A percentile compares a stretch with the other conserved stretches of the same genome.
These are phyloP conservation scores for Hypomontagnella monticulosa DNA, from an alignment of 495 filamentous ascomycete species.

Conservation along the genomic window DNA sequence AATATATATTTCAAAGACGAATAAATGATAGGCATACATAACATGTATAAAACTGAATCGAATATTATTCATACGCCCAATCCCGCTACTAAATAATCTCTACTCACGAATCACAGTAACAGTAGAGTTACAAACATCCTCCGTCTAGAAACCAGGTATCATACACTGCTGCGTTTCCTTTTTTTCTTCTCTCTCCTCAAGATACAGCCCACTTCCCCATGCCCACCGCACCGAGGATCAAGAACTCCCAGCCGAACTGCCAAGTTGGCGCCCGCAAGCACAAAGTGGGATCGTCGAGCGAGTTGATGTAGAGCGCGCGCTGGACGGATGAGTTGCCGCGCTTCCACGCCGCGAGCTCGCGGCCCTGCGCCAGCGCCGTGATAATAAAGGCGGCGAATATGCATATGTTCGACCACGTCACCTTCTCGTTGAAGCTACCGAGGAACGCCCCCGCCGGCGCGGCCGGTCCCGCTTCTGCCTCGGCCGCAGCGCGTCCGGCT, in stretches of 20 bases:
- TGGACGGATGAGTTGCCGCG: conserved; percentile 16
- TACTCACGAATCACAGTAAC: too few species aligned
- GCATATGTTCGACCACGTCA: neutral
- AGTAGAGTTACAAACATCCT: too few species aligned
- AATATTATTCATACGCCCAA: too few species aligned
- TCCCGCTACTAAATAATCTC: too few species aligned
- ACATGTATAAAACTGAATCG: too few species aligned
- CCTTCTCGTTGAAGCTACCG: neutral
- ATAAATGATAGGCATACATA: too few species aligned
- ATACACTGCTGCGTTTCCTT: too few species aligned
- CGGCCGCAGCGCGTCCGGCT: neutral
- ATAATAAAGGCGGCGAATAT: neutral
- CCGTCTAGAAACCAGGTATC: too few species aligned
- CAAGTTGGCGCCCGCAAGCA: conserved; percentile 20
- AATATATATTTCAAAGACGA: too few species aligned
- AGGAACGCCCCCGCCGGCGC: neutral
- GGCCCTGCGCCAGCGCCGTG: conserved; percentile 15
- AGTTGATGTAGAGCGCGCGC: conserved; percentile 15
- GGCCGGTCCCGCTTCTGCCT: neutral
- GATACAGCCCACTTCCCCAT: neutral
- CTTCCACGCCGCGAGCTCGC: conserved; percentile 21
- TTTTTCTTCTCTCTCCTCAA: too few species aligned
- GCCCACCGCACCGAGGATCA: neutral
- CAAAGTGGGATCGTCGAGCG: neutral
- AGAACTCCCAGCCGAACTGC: conserved; percentile 19